Evolutionary conservation across 352 stramenopile species (phyloP).

Genomic region (Phytophthora idaei): DNA sequence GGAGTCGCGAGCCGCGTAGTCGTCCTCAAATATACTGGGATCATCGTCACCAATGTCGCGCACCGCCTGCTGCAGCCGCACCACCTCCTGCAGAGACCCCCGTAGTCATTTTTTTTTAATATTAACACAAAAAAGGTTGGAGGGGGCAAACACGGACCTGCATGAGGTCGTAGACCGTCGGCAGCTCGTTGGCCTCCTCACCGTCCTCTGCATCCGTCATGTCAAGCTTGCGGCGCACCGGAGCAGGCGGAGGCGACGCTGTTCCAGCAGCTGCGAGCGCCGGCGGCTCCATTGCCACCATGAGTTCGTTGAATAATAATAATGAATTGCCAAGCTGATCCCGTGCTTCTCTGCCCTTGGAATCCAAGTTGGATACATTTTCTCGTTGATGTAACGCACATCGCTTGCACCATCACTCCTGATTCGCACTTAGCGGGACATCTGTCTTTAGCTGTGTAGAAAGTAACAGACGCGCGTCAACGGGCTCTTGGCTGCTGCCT

Average conservation of each 20-base stretch:
- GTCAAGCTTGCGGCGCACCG: slow-evolving; percentile 33
- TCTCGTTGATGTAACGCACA: slow-evolving; percentile 20
- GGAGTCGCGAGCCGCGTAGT: slow-evolving; percentile 27
- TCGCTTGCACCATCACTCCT: slow-evolving; percentile 18
- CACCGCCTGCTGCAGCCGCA: slow-evolving; percentile 50
- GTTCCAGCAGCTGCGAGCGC: too few species aligned
- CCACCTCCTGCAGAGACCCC: slow-evolving; percentile 34
- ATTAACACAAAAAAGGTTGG: too few species aligned
- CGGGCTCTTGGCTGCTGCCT: background rate
- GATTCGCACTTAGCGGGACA: slow-evolving; percentile 9
- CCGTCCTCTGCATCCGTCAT: slow-evolving; percentile 30
- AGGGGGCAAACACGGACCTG: background rate
- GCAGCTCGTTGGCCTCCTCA: slow-evolving; percentile 37
- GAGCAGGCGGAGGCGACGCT: slow-evolving; percentile 14
- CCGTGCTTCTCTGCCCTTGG: background rate
- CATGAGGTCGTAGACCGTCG: slow-evolving; percentile 64
- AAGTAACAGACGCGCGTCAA: slow-evolving; percentile 22
- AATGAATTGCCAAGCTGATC: background rate
- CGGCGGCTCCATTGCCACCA: slow-evolving; percentile 6
- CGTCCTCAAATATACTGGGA: slow-evolving; percentile 38
- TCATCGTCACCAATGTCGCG: slow-evolving; percentile 46
- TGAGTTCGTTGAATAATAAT: background rate
- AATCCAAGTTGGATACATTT: background rate
- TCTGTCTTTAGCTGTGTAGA: background rate
- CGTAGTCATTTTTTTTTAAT: too few species aligned